Percentiles rank a stretch among this genome's conserved stretches.
These are phyloP conservation scores for Fusarium virguliforme DNA, from an alignment of 2,329 filamentous ascomycete genomes.

Conservation along the genomic window DNA sequence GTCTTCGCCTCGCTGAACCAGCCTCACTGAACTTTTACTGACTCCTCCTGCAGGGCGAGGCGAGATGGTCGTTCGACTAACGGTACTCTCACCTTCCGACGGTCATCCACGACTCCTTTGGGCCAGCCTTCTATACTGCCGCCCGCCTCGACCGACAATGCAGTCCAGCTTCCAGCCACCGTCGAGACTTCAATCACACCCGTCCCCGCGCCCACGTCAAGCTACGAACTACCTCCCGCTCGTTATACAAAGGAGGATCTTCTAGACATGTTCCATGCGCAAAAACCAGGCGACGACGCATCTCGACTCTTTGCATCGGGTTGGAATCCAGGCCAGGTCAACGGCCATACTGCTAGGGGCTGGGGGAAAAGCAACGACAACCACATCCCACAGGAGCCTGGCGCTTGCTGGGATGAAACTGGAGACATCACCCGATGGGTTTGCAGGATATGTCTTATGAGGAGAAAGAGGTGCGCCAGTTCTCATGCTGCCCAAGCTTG, in stretches of 20 bases:
- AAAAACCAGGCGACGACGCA: constrained; percentile 68
- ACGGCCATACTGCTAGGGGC: constrained; percentile 73
- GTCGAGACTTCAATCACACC: constrained; percentile 57
- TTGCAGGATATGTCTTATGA: constrained; percentile 78
- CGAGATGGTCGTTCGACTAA: constrained; percentile 72
- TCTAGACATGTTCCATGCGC: constrained; percentile 77
- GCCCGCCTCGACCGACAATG: constrained; percentile 56
- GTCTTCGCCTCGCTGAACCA: neutral
- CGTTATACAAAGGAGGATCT: constrained; percentile 87
- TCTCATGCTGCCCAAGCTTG: constrained; percentile 20
- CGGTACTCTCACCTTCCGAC: constrained; percentile 76
- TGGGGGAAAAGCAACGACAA: constrained; percentile 87
- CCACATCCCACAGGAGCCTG: constrained; percentile 84
- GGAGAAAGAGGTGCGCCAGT: constrained; percentile 71
- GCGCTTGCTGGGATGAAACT: constrained; percentile 89
- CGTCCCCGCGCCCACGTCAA: constrained; percentile 41
- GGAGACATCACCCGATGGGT: constrained; percentile 80
- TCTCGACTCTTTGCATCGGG: constrained; percentile 79
- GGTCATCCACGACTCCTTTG: constrained; percentile 72
- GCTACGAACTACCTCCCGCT: constrained; percentile 60
- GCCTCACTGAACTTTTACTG: constrained; percentile 23
- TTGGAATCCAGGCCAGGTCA: constrained; percentile 84
- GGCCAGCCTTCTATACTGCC: constrained; percentile 59
- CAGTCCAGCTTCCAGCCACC: constrained; percentile 58
- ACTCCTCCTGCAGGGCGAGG: constrained; percentile 66